phyloP scores from a whole-genome alignment of 2,329 filamentous ascomycete genomes.

The Calonectria henricotiae region DNA sequence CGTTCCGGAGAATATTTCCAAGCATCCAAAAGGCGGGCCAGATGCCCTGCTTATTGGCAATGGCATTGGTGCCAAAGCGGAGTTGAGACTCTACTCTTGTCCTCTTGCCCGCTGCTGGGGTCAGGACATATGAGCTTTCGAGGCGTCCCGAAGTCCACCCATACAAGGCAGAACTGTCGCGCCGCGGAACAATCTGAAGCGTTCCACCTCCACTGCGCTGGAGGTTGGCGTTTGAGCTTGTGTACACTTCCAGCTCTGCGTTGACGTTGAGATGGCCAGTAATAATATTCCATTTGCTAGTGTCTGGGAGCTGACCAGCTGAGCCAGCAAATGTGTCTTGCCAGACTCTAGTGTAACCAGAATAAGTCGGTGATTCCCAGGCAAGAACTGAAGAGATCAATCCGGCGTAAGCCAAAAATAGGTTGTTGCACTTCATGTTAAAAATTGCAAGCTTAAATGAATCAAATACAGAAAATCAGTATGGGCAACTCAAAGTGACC shows the following conservation, averaged over 20 bases:
- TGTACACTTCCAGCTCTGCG: conserved; percentile 66
- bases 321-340: conserved; percentile 63
- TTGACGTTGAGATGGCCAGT: conserved; percentile 62
- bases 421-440: neutral
- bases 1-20: conserved; percentile 44
- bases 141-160: conserved; percentile 69
- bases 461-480: neutral
- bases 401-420: neutral
- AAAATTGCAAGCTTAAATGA: neutral
- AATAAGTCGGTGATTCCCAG: conserved; percentile 56
- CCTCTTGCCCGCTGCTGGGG: conserved; percentile 58
- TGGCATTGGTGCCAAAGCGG: conserved; percentile 57
- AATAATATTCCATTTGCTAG: conserved; percentile 64
- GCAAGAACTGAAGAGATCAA: neutral
- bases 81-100: conserved; percentile 59
- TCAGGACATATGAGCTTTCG: conserved; percentile 65
- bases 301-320: conserved; percentile 57
- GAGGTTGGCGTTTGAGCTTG: conserved; percentile 60
- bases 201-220: conserved; percentile 67
- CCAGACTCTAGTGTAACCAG: conserved; percentile 63
- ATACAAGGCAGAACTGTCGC: conserved; percentile 52
- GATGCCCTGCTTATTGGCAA: conserved; percentile 63
- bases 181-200: conserved; percentile 66
- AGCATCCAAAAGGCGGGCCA: conserved; percentile 53
- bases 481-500: neutral